Conservation (phyloP, 768 basidiomycete genomes). For the Agrocybe praecox region DNA sequence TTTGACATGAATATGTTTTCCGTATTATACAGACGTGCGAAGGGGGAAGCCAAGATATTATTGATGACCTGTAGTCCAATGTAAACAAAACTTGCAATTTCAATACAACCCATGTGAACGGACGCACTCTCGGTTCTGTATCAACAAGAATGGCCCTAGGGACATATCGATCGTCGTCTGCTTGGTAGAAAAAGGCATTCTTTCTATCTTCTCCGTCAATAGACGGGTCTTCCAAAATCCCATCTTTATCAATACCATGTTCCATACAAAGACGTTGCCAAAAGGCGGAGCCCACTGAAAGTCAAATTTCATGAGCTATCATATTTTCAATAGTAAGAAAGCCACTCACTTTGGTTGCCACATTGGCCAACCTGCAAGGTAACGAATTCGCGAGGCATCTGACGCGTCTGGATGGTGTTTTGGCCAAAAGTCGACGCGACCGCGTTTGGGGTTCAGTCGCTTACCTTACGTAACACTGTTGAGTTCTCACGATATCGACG, state of each 20-base stretch:
- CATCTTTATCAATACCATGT: constrained; percentile 95
- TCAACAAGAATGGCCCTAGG: constrained; percentile 96
- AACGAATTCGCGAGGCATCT: constrained; percentile 15
- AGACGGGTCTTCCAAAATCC: constrained; percentile 96
- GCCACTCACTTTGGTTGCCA: constrained; percentile 87
- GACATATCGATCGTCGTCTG: constrained; percentile 99
- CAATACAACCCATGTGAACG: background rate
- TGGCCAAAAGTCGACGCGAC: background rate
- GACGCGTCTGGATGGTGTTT: background rate
- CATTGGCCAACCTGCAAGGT: constrained; percentile 73
- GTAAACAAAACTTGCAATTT: background rate
- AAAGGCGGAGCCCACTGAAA: constrained; percentile 91
- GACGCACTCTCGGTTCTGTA: constrained; percentile 88
- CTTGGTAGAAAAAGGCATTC: constrained; percentile 99
- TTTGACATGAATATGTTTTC: constrained; percentile 97
- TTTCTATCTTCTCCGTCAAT: constrained; percentile 95
- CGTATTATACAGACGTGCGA: constrained; percentile 92
- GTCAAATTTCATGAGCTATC: background rate
- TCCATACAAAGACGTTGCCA: constrained; percentile 99
- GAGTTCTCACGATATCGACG: background rate
- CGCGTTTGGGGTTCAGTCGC: background rate
- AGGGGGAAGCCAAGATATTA: constrained; percentile 87
- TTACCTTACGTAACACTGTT: background rate
- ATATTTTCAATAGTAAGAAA: too few species aligned
- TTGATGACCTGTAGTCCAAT: constrained; percentile 79